Conservation (phyloP, 352 stramenopile genomes). For the Pythium chondricola region DNA sequence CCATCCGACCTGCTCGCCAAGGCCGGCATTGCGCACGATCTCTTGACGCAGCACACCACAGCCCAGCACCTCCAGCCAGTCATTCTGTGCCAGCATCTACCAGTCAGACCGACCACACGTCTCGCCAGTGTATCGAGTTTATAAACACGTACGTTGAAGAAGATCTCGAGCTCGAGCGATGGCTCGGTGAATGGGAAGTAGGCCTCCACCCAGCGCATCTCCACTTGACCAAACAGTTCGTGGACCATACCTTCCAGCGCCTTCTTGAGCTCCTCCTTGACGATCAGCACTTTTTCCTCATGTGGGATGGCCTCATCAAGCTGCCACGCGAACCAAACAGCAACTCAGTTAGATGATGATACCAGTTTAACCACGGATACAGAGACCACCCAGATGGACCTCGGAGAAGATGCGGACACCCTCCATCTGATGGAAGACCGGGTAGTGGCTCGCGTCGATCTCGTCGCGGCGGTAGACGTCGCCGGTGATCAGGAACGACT, state of each 20-base stretch:
- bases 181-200: constrained; percentile 99
- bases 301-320: constrained; percentile 42
- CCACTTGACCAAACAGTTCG: constrained; percentile 87
- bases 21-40: constrained; percentile 87
- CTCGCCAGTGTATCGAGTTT: background rate
- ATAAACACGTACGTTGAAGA: constrained; percentile 84
- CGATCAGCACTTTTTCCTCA: constrained; percentile 66
- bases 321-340: constrained; percentile 15
- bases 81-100: constrained; percentile 38
- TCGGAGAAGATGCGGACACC: constrained; percentile 94
- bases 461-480: constrained; percentile 98
- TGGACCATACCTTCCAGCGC: constrained; percentile 93
- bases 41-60: constrained; percentile 96
- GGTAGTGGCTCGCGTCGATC: constrained; percentile 99
- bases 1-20: constrained; percentile 91
- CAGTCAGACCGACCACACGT: background rate
- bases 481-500: constrained; percentile 91
- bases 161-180: constrained; percentile 98
- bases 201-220: constrained; percentile 97
- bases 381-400: constrained; percentile 28
- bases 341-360: background rate
- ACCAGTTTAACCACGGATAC: too few species aligned
- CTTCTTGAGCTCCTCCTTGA: constrained; percentile 94
- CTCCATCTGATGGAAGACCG: constrained; percentile 99
- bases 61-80: constrained; percentile 99